Evolutionary conservation across 495 filamentous ascomycete species (phyloP), one percentile per base, ranked within the genome.

Genomic region (Durotheca rogersii): DNA sequence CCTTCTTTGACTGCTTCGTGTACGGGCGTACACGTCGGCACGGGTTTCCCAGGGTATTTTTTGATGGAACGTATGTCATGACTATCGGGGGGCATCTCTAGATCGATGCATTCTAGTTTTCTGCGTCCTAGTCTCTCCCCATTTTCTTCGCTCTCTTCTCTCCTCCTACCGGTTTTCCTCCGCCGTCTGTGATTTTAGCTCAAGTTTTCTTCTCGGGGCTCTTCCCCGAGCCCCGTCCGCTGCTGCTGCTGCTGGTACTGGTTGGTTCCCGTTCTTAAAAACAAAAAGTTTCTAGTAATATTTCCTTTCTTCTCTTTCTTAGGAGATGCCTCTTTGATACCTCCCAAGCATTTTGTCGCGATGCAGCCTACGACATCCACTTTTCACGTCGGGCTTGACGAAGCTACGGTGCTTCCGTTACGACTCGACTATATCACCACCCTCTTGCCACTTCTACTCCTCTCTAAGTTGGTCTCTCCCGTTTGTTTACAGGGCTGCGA

Each of bases 281-380:
- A 54, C n/a, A 61, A 64, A 63, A 66, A 61, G 58, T 63, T 63
- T 53, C 55, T 61, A 60, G 60, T 50, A 61, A 62, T 61, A 63
- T 61, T 66, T 56, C 52, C 53, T 60, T n/a, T n/a, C n/a, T n/a
- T n/a, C n/a, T n/a, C n/a, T n/a, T n/a, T n/a, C n/a, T n/a, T n/a
- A n/a, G n/a, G n/a, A 47, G 54, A 56, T 36, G 48, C 52, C 58
- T 60, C 47, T 60, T 66, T 66, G 62, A 66, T 66, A 66, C 62
- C 62, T 66, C 56, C 12, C 38, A 53, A 50, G 62, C 62, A 59
- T 62, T 62, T 51, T 40, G 58, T 51, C 40, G 58, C 58, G 60
- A 63, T 51, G 56, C 41, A 46, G 60, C 49, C 60, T n/a, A 41
- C 52, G 51, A 47, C 53, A 36, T 53, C 43, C 43, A 15, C 33